Evolutionary conservation across 176 grass and related monocot species (phyloP), one percentile per base, ranked within the genome.

Genomic region (Hordeum marinum): DNA sequence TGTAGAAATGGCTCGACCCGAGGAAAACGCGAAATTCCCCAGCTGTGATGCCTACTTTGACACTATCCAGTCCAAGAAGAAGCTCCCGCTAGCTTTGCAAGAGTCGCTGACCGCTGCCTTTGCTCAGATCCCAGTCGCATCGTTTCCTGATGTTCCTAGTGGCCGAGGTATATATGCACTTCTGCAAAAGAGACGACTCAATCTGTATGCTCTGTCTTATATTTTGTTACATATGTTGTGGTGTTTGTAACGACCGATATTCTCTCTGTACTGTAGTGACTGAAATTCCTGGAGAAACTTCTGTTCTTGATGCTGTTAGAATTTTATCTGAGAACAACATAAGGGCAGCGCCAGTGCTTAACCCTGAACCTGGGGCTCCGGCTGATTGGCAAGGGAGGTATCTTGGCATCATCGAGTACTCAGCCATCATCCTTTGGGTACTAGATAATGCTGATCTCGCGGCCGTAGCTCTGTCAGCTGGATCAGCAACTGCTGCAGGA

Each of bases 11-110:
- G 80, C 81, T 52, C 68, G 5, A 34, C 21, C 83, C 23, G 79
- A 86, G 37, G 89, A 71, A 55, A 83, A 34, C 12, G 59, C 45
- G 18, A 76, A 85, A 29, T 76, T 86, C 31, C 93, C 90, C 18
- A 92, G 87, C 41, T 94, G 91, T 80, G 96, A 94, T 89, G 89
- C 93, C 12, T 98, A 98, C 82, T 98, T 98, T 85, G 90, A 95
- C 57, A 82, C 85, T 84, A 95, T 98, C 75, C 91, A 98, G 64
- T 90, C 84, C 36, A 98, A 98, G 75, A 98, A 98, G 83, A 95
- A 92, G 83, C 69, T 98, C 21, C 96, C 96, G 2, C 74, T 87
- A 39, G 68, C 79, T 92, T 87, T 98, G 78, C 96, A 95, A 39
- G 91, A 92, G 40, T 94, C 91, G 0, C 72, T 98, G 42, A 98